Evolutionary conservation across 192 early-diverging fungal genomes (phyloP).

Genomic region (Glomus cerebriforme): DNA sequence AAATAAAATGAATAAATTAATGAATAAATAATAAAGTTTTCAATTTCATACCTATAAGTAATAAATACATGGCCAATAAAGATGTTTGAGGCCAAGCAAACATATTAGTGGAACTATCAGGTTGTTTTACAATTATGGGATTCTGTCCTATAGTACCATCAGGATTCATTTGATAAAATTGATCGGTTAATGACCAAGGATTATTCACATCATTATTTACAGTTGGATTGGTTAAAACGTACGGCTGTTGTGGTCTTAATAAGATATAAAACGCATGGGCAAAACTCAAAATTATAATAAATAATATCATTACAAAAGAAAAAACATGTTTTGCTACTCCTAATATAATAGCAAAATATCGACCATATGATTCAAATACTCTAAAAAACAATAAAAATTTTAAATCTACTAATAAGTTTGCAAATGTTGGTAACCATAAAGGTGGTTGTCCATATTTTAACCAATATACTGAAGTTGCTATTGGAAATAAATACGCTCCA

Average conservation of each 20-base stretch:
- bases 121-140: neutral
- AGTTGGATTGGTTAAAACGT: no score
- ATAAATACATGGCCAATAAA: neutral
- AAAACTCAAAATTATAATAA: neutral
- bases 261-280: neutral
- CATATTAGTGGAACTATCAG: neutral
- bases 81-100: neutral
- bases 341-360: constrained; percentile 5
- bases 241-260: neutral
- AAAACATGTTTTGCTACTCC: constrained; percentile 1
- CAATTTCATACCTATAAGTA: neutral
- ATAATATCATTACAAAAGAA: constrained; percentile 5
- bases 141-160: neutral
- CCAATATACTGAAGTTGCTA: constrained; percentile 3
- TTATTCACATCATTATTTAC: neutral
- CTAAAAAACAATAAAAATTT: constrained; percentile 11
- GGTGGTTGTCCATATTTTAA: neutral
- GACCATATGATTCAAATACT: constrained; percentile 17
- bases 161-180: no score
- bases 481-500: constrained; percentile 1
- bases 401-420: constrained; percentile 3
- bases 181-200: neutral
- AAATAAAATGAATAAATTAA: neutral
- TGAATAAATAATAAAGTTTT: neutral
- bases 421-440: neutral